These are phyloP conservation scores for Tuber microsphaerosporum DNA, from an alignment of 495 filamentous ascomycete species.

Conservation along the genomic window DNA sequence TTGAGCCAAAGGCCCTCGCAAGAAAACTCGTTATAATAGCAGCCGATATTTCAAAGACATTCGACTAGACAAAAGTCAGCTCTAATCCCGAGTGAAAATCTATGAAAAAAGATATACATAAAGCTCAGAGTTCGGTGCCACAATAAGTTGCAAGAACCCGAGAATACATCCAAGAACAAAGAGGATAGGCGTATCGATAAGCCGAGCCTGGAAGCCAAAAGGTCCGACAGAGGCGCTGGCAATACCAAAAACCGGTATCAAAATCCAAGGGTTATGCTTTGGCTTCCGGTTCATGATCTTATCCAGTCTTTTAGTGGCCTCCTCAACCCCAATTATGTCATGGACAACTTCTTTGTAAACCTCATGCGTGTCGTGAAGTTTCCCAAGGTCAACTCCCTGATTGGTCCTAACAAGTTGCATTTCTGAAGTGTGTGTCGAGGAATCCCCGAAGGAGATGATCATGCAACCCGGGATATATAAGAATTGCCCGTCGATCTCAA, in stretches of 20 bases:
- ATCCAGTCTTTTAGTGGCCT: slow-evolving; percentile 65
- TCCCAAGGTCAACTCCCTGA: slow-evolving; percentile 78
- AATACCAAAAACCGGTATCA: slow-evolving; percentile 76
- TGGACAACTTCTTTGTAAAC: slow-evolving; percentile 93
- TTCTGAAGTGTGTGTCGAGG: slow-evolving; percentile 81
- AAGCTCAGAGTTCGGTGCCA: slow-evolving; percentile 71
- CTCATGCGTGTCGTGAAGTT: slow-evolving; percentile 73
- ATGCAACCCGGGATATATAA: slow-evolving; percentile 90
- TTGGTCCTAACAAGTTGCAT: slow-evolving; percentile 73
- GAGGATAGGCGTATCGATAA: slow-evolving; percentile 79
- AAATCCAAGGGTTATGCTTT: slow-evolving; percentile 61
- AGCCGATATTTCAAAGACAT: slow-evolving; percentile 86
- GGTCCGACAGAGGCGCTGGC: slow-evolving; percentile 79
- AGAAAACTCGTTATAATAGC: slow-evolving; percentile 85
- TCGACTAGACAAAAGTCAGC: slow-evolving; percentile 48
- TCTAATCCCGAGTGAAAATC: slow-evolving; percentile 2
- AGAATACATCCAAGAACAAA: slow-evolving; percentile 80
- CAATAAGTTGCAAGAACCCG: slow-evolving; percentile 70
- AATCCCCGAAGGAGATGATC: slow-evolving; percentile 92
- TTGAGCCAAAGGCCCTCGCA: slow-evolving; percentile 78
- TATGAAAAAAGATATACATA: slow-evolving; percentile 44
- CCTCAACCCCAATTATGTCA: slow-evolving; percentile 75
- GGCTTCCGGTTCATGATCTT: slow-evolving; percentile 56
- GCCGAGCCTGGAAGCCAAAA: slow-evolving; percentile 80
- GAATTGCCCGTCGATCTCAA: slow-evolving; percentile 87